These are phyloP conservation scores for Samsoniella hepiali DNA, from an alignment of 2,329 filamentous ascomycete species.

Conservation along the genomic window DNA sequence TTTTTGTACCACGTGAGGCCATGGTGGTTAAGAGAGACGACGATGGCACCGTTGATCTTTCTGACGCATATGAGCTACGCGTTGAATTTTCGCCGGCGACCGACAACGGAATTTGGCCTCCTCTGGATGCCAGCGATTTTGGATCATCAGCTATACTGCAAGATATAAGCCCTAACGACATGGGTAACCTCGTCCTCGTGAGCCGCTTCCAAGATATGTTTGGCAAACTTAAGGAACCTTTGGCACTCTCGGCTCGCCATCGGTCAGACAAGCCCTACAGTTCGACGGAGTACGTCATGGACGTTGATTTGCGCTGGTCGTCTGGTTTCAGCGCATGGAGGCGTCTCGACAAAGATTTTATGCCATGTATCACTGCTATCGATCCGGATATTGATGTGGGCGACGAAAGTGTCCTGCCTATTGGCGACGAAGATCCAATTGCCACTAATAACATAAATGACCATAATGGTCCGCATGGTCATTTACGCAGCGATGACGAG, in stretches of 20 bases:
- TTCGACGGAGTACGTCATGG: slow-evolving; percentile 45
- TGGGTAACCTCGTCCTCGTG: slow-evolving; percentile 36
- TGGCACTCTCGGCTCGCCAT: slow-evolving; percentile 29
- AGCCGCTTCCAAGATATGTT: slow-evolving; percentile 42
- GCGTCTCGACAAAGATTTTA: slow-evolving; percentile 40
- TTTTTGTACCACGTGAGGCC: slow-evolving; percentile 50
- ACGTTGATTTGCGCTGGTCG: slow-evolving; percentile 48
- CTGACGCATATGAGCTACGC: slow-evolving; percentile 47
- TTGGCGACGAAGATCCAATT: slow-evolving; percentile 20
- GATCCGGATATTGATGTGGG: slow-evolving; percentile 33
- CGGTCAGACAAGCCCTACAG: slow-evolving; percentile 24
- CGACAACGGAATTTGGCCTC: slow-evolving; percentile 48
- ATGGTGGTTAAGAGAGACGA: slow-evolving; percentile 48
- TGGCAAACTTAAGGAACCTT: slow-evolving; percentile 38
- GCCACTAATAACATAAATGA: slow-evolving; percentile 17
- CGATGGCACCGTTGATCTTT: slow-evolving; percentile 45
- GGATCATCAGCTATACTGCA: neutral
- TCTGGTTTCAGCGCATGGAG: slow-evolving; percentile 37
- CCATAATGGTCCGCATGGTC: slow-evolving; percentile 21
- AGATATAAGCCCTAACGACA: slow-evolving; percentile 21
- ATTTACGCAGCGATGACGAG: slow-evolving; percentile 42
- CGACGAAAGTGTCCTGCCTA: slow-evolving; percentile 25
- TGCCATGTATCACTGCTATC: slow-evolving; percentile 42
- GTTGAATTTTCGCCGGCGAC: slow-evolving; percentile 52
- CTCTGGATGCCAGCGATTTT: slow-evolving; percentile 34